A percentile compares a stretch with the other conserved stretches of the same genome.
Conservation (phyloP, 306 rosid species). For the Herpetospermum pedunculosum region DNA sequence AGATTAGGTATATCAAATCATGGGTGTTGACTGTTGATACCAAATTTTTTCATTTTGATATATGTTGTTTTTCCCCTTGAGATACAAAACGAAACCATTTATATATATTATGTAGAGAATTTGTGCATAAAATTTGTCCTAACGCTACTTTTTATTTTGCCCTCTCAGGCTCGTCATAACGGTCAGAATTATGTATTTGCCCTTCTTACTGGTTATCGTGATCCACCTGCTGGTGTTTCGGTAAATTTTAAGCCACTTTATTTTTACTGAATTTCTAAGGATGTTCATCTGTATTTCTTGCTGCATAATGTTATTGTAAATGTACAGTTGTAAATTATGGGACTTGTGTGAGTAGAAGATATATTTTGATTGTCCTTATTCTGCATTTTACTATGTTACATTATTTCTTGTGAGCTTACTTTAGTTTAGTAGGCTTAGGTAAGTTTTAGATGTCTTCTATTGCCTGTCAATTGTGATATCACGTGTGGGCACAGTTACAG, state of each 20-base stretch:
- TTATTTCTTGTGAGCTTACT: not conserved
- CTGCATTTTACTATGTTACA: not conserved
- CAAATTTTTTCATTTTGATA: not conserved
- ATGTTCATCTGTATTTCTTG: not conserved
- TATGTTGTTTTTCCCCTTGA: not conserved
- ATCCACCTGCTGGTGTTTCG: slow-evolving; percentile 92
- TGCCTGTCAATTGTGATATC: not conserved
- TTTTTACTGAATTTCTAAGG: not conserved
- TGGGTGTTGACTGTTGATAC: not conserved
- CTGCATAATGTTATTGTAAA: not conserved
- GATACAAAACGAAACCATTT: not conserved
- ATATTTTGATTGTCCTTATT: not conserved
- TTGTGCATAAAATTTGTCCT: not conserved
- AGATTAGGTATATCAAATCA: not conserved
- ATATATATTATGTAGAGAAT: not conserved
- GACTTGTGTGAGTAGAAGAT: not conserved
- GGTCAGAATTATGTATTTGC: slow-evolving; percentile 90
- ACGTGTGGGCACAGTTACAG: not conserved
- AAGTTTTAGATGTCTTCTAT: not conserved
- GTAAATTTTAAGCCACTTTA: slow-evolving; percentile 27
- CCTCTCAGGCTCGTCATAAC: slow-evolving; percentile 88
- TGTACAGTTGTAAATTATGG: not conserved
- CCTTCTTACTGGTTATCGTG: slow-evolving; percentile 85
- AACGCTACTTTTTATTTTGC: not conserved
- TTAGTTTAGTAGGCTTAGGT: not conserved